Conservation (phyloP, 805 yeast genomes). For the Metahyphopichia silvanorum region DNA sequence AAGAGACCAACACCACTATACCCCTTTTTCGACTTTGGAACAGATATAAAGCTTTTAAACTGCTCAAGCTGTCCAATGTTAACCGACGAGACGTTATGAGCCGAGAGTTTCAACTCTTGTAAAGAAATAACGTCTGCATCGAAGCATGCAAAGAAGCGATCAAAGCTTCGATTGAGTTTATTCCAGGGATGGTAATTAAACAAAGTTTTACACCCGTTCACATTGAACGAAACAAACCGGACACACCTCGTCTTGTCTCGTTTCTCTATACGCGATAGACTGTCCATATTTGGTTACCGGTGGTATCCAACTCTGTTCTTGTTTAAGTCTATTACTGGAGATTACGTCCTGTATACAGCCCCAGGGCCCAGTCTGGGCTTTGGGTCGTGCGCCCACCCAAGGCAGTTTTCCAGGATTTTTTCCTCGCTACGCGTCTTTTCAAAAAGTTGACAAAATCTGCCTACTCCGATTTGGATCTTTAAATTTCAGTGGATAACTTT, state of each 20-base stretch:
- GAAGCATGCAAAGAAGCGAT: constrained; percentile 48
- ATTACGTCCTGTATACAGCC: no score
- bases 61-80: constrained; percentile 55
- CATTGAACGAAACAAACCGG: constrained; percentile 72
- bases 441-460: no score
- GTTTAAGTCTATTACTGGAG: no score
- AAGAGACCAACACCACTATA: constrained; percentile 92
- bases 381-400: no score
- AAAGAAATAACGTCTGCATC: constrained; percentile 77
- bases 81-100: constrained; percentile 16
- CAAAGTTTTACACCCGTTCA: constrained; percentile 79
- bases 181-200: constrained; percentile 87
- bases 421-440: no score
- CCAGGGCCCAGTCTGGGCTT: no score
- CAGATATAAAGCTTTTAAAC: constrained; percentile 62
- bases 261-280: no score
- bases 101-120: constrained; percentile 74
- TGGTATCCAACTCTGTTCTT: no score
- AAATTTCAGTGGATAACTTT: no score
- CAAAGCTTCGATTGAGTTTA: constrained; percentile 32
- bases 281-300: no score
- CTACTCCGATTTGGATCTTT: no score
- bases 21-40: constrained; percentile 71
- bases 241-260: constrained; percentile 13
- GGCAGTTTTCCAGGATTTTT: no score